A percentile compares a stretch with the other conserved stretches of the same genome.
Evolutionary conservation across 164 flowering plant species (phyloP).

Genomic region (Dillenia turbinata): DNA sequence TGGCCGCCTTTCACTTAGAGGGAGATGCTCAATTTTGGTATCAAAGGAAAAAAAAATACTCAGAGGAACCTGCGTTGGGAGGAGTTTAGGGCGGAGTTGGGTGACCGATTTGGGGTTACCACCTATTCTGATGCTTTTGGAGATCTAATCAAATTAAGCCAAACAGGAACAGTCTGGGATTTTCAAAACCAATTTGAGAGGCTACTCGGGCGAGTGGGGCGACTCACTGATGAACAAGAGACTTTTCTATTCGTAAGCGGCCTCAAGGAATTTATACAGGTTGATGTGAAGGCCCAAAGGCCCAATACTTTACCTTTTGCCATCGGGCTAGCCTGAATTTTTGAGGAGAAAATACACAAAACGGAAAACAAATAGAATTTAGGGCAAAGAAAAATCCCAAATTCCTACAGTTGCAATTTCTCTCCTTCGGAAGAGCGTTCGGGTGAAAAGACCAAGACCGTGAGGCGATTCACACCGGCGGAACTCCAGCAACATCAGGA

Average conservation of each 20-base stretch:
- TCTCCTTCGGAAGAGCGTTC: background rate
- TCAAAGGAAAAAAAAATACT: no score
- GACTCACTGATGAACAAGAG: background rate
- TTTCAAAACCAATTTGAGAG: background rate
- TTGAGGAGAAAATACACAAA: background rate
- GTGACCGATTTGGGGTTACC: background rate
- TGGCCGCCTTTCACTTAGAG: no score
- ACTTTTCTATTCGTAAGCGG: background rate
- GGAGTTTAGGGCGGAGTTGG: background rate
- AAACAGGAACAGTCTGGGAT: background rate
- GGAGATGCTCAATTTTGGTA: no score
- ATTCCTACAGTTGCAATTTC: background rate
- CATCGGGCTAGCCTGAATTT: background rate
- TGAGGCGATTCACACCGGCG: no score
- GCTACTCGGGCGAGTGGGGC: background rate
- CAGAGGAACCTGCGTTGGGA: no score
- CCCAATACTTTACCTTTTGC: background rate
- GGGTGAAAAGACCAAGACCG: no score
- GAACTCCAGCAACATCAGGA: no score
- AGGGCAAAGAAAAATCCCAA: background rate
- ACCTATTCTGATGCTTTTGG: background rate
- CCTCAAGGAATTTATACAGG: background rate
- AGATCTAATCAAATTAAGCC: background rate
- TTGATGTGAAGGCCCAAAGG: background rate
- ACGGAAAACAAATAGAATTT: background rate